A percentile compares a stretch with the other conserved stretches of the same genome.
These are phyloP conservation scores for Calocybe gangraenosa DNA, from an alignment of 768 basidiomycete species.

Conservation along the genomic window DNA sequence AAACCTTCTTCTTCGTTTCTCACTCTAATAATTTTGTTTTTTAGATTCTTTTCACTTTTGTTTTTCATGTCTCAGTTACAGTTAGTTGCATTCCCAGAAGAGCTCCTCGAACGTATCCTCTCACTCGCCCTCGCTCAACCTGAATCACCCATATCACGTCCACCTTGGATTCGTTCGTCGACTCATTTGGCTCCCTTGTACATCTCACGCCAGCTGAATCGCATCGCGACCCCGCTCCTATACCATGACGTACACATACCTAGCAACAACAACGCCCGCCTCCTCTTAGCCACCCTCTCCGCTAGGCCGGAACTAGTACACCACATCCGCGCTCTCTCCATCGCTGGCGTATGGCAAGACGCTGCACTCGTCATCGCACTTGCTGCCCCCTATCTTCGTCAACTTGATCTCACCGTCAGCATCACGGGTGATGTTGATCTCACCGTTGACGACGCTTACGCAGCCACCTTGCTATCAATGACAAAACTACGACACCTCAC, in stretches of 20 bases:
- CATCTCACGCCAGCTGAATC: constrained; percentile 46
- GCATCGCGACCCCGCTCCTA: constrained; percentile 55
- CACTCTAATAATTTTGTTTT: too few relatives aligned
- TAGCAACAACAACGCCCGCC: constrained; percentile 33
- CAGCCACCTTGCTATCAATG: constrained; percentile 34
- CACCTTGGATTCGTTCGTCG: constrained; percentile 13
- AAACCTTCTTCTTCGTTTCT: too few relatives aligned
- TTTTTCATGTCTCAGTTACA: too few relatives aligned
- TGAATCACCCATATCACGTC: background rate
- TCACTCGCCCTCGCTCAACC: constrained; percentile 5
- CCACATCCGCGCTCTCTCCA: constrained; percentile 36
- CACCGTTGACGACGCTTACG: constrained; percentile 31
- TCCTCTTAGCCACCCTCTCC: constrained; percentile 34
- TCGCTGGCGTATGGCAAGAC: constrained; percentile 36
- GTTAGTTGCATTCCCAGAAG: constrained; percentile 31
- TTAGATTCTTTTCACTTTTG: too few relatives aligned
- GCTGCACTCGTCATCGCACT: constrained; percentile 34
- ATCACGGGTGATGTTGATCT: constrained; percentile 14
- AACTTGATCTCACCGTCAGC: constrained; percentile 35
- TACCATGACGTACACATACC: constrained; percentile 49
- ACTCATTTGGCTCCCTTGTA: constrained; percentile 40
- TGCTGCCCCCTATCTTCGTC: constrained; percentile 16
- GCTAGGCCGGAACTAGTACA: constrained; percentile 32
- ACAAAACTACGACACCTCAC: constrained; percentile 39
- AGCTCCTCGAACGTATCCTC: constrained; percentile 45